Evolutionary conservation across 805 yeast species (phyloP).

Genomic region (Myxozyma monticola): DNA sequence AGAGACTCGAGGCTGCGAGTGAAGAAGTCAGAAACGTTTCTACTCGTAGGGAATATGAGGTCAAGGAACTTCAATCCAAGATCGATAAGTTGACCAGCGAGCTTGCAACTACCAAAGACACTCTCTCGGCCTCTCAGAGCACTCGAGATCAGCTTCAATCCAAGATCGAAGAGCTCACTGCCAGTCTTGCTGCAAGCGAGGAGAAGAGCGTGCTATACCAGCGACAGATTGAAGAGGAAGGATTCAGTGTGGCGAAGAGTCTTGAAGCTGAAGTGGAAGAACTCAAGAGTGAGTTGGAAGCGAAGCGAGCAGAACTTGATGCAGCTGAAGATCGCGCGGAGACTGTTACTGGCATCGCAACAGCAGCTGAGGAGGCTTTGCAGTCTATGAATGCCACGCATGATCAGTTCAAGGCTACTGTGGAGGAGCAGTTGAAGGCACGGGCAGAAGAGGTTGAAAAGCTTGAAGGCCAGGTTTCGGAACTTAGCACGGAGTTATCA

Average conservation of each 20-base stretch:
- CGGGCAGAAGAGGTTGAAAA: slow-evolving; percentile 16
- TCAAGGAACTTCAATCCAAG: slow-evolving; percentile 50
- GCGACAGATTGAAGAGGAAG: slow-evolving; percentile 36
- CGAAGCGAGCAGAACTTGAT: slow-evolving; percentile 55
- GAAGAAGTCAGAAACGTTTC: slow-evolving; percentile 54
- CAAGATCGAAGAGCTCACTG: slow-evolving; percentile 42
- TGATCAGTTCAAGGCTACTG: slow-evolving; percentile 45
- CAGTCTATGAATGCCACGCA: slow-evolving; percentile 54
- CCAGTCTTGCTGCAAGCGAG: slow-evolving; percentile 36
- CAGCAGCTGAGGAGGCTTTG: slow-evolving; percentile 66
- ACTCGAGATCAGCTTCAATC: slow-evolving; percentile 44
- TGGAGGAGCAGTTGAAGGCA: slow-evolving; percentile 21
- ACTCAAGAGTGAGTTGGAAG: slow-evolving; percentile 46
- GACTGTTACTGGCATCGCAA: slow-evolving; percentile 64
- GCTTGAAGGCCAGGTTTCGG: slow-evolving; percentile 24
- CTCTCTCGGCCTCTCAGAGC: slow-evolving; percentile 45
- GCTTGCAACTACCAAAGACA: slow-evolving; percentile 45
- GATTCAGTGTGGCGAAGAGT: slow-evolving; percentile 35
- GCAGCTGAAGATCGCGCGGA: slow-evolving; percentile 57
- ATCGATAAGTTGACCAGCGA: slow-evolving; percentile 51
- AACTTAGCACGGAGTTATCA: slow-evolving; percentile 34
- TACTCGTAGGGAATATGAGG: slow-evolving; percentile 58
- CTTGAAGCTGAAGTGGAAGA: slow-evolving; percentile 39
- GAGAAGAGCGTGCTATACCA: slow-evolving; percentile 33
- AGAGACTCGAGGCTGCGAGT: slow-evolving; percentile 48